Evolutionary conservation across 2,329 filamentous ascomycete species (phyloP).

Genomic region (Phialophora expanda): DNA sequence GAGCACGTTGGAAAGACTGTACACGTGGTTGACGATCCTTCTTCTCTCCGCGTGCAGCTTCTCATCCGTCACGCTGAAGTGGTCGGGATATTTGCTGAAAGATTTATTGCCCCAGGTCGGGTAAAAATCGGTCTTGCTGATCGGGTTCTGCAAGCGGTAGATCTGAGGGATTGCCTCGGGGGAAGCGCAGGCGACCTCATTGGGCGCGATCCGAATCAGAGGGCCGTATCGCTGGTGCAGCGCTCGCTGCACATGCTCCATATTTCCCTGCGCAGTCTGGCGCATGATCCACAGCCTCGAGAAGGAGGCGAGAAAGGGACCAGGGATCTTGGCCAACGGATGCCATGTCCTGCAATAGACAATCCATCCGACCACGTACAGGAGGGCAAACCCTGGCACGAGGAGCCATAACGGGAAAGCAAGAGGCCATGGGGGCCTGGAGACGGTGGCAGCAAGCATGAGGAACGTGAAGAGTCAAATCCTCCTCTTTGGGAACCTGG

Average conservation of each 20-base stretch:
- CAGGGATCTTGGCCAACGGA: conserved; percentile 41
- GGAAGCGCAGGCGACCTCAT: conserved; percentile 42
- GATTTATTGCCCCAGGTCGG: conserved; percentile 34
- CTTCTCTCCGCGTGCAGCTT: conserved; percentile 40
- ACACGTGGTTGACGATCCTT: conserved; percentile 40
- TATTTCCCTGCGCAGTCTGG: conserved; percentile 37
- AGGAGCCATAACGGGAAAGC: no score
- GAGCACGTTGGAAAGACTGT: conserved; percentile 45
- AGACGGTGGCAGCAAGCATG: no score
- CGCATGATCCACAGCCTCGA: conserved; percentile 40
- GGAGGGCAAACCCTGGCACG: no score
- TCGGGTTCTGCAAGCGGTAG: conserved; percentile 35
- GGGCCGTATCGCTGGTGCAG: conserved; percentile 33
- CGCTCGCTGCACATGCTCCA: conserved; percentile 38
- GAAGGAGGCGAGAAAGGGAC: conserved; percentile 42
- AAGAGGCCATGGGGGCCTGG: no score
- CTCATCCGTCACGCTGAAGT: conserved; percentile 40
- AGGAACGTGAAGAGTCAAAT: no score
- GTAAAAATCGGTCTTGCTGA: conserved; percentile 43
- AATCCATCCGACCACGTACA: conserved; percentile 35
- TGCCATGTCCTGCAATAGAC: conserved; percentile 41
- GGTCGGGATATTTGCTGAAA: conserved; percentile 39
- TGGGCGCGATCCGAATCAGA: conserved; percentile 49
- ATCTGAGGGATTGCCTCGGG: conserved; percentile 40
- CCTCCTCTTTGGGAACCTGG: no score